Percentiles rank a stretch among this genome's conserved stretches.
Evolutionary conservation across 2,329 filamentous ascomycete species (phyloP).

Genomic region (Hymenoscyphus salicellus): DNA sequence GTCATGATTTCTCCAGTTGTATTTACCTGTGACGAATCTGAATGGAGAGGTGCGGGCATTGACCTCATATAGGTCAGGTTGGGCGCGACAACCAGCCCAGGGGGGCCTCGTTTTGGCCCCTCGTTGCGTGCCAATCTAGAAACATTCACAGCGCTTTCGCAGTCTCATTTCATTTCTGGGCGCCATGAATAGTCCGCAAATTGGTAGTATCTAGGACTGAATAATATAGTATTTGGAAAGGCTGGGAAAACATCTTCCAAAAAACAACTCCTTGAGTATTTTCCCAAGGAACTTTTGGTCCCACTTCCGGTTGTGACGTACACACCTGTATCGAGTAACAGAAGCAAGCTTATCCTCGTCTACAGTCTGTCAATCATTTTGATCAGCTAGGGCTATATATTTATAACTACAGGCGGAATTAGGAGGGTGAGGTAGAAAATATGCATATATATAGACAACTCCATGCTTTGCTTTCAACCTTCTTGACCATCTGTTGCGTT

Average conservation of each 20-base stretch:
- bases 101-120: not conserved
- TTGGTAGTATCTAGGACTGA: too few relatives aligned
- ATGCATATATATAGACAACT: too few relatives aligned
- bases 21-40: constrained; percentile 4
- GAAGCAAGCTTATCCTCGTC: not conserved
- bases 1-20: constrained; percentile 3
- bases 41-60: constrained; percentile 3
- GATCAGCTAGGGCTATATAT: not conserved
- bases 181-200: too few relatives aligned
- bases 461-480: too few relatives aligned
- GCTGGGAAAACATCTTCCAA: not conserved
- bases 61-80: constrained; percentile 1
- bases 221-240: too few relatives aligned
- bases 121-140: not conserved
- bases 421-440: too few relatives aligned
- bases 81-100: not conserved
- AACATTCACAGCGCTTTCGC: too few relatives aligned
- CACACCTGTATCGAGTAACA: not conserved
- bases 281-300: not conserved
- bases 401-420: not conserved
- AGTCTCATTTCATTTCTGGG: too few relatives aligned
- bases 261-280: not conserved
- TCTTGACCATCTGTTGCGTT: too few relatives aligned
- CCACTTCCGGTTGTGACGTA: not conserved
- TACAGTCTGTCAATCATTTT: not conserved